Evolutionary conservation across 352 stramenopile genomes (phyloP), one percentile per base, ranked within the genome.

Genomic region (Thraustotheca clavata): DNA sequence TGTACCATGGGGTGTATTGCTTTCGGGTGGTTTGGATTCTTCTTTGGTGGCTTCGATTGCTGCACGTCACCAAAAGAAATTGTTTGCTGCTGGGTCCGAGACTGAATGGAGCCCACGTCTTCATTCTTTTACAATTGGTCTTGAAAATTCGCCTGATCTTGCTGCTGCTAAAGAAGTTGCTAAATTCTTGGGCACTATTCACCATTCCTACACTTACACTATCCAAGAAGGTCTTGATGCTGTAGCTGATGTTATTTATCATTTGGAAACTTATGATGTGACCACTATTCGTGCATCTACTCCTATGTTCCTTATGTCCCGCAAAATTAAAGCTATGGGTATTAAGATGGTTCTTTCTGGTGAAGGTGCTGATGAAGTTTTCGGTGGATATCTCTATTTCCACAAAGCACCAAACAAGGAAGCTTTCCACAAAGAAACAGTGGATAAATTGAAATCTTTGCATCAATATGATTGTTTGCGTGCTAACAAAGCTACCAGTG

Each of bases 291-390:
- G 97, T 47, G 96, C 97, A 1, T 97, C 91, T 0, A 99, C 96
- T 24, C 97, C 97, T n/a, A 99, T 99, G 96, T 99, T 99, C 76
- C 80, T 99, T 49, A 99, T 99, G 96, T 83, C 87, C 6, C 77
- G 96, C 47, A 99, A 99, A 85, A 99, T 99, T 74, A 99, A 99
- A 80, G 97, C 96, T 49, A 98, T 99, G 94, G 96, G 96, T 46
- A 98, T 99, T 70, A 99, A 99, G 79, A 99, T 99, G 96, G 97
- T 99, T 54, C 77, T 99, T 24, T 97, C 82, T 20, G 97, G 97
- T 20, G 97, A 99, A 76, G 97, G 97, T 33, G 96, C 96, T 7
- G 97, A 99, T 71, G 97, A 99, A 70, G 87, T 99, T 5, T 98
- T 99, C 69, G 96, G 94, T 29, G 97, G 97, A 24, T 99, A 99